Conservation (phyloP, 305 asterid species). For the Fraxinus platypoda region DNA sequence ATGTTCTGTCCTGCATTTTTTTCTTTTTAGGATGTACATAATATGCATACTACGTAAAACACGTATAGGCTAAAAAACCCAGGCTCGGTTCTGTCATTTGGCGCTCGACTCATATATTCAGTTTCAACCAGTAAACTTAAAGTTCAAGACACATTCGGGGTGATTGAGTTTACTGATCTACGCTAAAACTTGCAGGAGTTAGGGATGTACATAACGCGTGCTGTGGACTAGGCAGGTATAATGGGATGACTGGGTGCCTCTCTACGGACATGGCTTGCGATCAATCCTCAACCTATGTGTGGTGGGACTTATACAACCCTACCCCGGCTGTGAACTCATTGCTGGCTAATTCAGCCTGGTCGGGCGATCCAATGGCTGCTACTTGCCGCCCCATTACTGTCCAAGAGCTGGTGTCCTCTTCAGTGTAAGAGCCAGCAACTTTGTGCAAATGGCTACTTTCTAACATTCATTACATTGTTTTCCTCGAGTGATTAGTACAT, state of each 20-base stretch:
- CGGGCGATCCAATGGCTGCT: constrained; percentile 41
- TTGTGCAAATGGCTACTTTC: neutral
- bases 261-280: constrained; percentile 48
- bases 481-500: neutral
- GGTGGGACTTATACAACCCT: constrained; percentile 71
- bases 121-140: neutral
- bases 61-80: neutral
- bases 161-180: neutral
- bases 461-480: neutral
- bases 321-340: constrained; percentile 51
- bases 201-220: constrained; percentile 54
- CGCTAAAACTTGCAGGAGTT: constrained; percentile 36
- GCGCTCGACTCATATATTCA: neutral
- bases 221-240: constrained; percentile 47
- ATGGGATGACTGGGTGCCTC: constrained; percentile 41
- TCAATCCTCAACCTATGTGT: constrained; percentile 41
- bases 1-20: neutral
- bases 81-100: neutral
- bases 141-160: neutral
- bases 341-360: constrained; percentile 56
- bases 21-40: neutral
- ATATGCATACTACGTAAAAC: neutral
- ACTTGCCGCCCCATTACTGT: constrained; percentile 56
- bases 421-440: neutral
- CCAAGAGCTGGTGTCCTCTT: constrained; percentile 32